Conservation (phyloP, 768 basidiomycete species). For the Sistotremastrum suecicum region DNA sequence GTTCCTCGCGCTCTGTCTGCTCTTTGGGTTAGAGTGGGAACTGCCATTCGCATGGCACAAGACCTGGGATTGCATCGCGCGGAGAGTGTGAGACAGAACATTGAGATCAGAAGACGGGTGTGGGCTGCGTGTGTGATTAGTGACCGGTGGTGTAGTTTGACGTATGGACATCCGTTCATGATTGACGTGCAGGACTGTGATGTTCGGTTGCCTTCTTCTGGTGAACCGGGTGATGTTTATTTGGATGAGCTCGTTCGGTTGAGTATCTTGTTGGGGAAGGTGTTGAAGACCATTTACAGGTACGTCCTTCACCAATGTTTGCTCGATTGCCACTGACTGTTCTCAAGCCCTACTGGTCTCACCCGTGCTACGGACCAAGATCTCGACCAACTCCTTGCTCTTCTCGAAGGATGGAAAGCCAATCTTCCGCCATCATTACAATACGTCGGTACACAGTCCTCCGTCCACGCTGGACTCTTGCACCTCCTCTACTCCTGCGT, state of each 20-base stretch:
- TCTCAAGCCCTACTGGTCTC: slow-evolving; percentile 67
- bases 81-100: slow-evolving; percentile 67
- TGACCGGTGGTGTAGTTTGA: slow-evolving; percentile 84
- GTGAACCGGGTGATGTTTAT: slow-evolving; percentile 64
- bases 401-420: slow-evolving; percentile 65
- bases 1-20: slow-evolving; percentile 78
- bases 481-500: slow-evolving; percentile 83
- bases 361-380: slow-evolving; percentile 74
- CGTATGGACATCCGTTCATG: slow-evolving; percentile 90
- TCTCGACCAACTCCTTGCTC: slow-evolving; percentile 45
- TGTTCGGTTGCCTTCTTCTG: slow-evolving; percentile 81
- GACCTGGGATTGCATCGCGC: slow-evolving; percentile 92
- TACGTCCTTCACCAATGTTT: too few species aligned
- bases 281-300: slow-evolving; percentile 91
- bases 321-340: not conserved
- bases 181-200: slow-evolving; percentile 97
- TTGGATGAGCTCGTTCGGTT: slow-evolving; percentile 86
- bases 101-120: slow-evolving; percentile 77
- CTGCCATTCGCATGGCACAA: slow-evolving; percentile 94
- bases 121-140: slow-evolving; percentile 94
- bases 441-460: slow-evolving; percentile 59
- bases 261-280: slow-evolving; percentile 80
- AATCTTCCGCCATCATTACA: slow-evolving; percentile 65
- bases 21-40: slow-evolving; percentile 73
- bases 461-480: slow-evolving; percentile 51